A percentile compares a stretch with the other conserved stretches of the same genome.
Conservation (phyloP, 2,329 filamentous ascomycete species). For the Ambrosiella xylebori region DNA sequence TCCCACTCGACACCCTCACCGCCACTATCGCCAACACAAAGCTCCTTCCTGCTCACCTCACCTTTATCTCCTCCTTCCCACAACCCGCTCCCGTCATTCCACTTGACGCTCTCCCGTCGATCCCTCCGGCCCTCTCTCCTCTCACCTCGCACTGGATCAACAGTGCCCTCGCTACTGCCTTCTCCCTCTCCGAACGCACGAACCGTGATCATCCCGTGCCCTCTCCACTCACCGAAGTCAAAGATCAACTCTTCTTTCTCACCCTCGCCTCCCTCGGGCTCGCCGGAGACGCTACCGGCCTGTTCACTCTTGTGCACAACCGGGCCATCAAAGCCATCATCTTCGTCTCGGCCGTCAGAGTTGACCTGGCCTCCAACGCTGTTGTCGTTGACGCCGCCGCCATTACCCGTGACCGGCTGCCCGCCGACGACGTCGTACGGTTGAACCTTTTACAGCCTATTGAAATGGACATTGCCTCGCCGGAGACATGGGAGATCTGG, state of each 20-base stretch:
- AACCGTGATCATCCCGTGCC: neutral
- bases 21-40: neutral
- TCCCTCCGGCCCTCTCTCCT: neutral
- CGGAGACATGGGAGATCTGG: constrained; percentile 41
- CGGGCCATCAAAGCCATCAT: constrained; percentile 14
- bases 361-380: constrained; percentile 26
- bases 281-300: constrained; percentile 26
- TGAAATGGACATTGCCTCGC: constrained; percentile 24
- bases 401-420: constrained; percentile 24
- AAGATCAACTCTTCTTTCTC: constrained; percentile 24
- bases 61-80: neutral
- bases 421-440: constrained; percentile 25
- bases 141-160: constrained; percentile 4
- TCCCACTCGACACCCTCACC: neutral
- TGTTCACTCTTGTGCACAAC: constrained; percentile 14
- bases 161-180: neutral
- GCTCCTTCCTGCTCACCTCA: neutral
- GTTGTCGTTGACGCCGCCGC: constrained; percentile 31
- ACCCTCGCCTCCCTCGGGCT: constrained; percentile 29
- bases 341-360: constrained; percentile 26
- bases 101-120: neutral
- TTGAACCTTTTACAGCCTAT: constrained; percentile 20
- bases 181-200: neutral
- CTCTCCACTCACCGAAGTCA: constrained; percentile 1
- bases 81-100: neutral